Conservation (phyloP, 2,329 filamentous ascomycete genomes). For the Diaporthe sp. region DNA sequence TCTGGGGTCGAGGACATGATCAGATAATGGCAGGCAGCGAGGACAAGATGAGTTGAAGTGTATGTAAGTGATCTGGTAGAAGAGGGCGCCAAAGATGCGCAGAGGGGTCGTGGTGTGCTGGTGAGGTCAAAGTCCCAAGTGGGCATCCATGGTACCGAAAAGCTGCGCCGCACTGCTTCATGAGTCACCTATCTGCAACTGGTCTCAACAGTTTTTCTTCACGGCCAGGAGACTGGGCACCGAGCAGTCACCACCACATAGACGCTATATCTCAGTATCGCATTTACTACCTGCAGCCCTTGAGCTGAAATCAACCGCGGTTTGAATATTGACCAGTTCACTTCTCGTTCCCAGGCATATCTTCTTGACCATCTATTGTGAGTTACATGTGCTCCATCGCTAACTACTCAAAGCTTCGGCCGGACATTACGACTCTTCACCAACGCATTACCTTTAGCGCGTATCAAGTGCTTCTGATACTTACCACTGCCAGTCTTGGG, state of each 20-base stretch:
- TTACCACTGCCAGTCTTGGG: slow-evolving; percentile 2
- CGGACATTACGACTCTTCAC: background rate
- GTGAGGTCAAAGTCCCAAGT: background rate
- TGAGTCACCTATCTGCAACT: background rate
- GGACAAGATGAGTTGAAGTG: background rate
- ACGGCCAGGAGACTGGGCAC: no score
- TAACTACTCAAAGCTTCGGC: background rate
- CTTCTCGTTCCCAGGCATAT: background rate
- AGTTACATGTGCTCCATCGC: background rate
- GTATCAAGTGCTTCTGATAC: slow-evolving; percentile 23
- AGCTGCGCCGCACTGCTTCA: background rate
- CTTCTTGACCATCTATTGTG: background rate
- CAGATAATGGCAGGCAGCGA: background rate
- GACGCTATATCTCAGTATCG: no score
- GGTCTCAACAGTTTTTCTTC: no score
- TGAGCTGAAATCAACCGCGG: background rate
- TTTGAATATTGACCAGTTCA: background rate
- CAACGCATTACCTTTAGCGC: background rate
- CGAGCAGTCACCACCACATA: no score
- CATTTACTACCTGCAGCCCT: background rate
- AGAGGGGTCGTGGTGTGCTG: background rate
- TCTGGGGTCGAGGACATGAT: background rate
- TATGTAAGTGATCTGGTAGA: background rate
- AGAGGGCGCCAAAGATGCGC: background rate
- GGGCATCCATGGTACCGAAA: background rate